Percentiles rank a stretch among this genome's conserved stretches.
Conservation (phyloP, 2,329 filamentous ascomycete genomes). For the Helminthosporium solani region DNA sequence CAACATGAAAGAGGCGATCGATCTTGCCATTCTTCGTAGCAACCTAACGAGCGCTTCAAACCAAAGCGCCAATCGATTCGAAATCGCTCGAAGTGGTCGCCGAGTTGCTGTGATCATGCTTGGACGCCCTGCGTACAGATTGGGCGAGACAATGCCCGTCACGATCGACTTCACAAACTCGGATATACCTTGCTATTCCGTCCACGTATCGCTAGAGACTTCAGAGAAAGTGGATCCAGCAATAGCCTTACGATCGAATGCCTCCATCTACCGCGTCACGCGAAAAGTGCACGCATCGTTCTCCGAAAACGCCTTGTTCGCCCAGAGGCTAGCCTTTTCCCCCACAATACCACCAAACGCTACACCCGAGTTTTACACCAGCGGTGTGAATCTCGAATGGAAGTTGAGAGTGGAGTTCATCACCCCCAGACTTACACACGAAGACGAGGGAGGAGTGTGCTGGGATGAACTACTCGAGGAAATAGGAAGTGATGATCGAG, state of each 20-base stretch:
- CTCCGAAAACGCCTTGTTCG: conserved; percentile 81
- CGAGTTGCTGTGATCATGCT: conserved; percentile 90
- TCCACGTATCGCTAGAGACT: conserved; percentile 83
- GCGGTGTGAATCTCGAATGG: conserved; percentile 84
- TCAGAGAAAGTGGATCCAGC: conserved; percentile 77
- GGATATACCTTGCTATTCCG: conserved; percentile 79
- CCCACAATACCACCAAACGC: conserved; percentile 80
- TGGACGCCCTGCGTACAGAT: conserved; percentile 80
- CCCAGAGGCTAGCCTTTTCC: conserved; percentile 74
- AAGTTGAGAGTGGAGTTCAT: conserved; percentile 90
- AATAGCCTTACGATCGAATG: conserved; percentile 79
- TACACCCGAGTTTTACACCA: conserved; percentile 90
- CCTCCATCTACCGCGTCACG: conserved; percentile 84
- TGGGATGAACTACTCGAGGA: conserved; percentile 67
- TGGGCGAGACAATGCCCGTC: conserved; percentile 84
- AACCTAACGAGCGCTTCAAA: conserved; percentile 62
- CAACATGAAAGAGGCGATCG: conserved; percentile 80
- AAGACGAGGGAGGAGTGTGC: conserved; percentile 30
- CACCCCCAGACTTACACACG: conserved; percentile 60
- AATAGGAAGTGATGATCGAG: conserved; percentile 75
- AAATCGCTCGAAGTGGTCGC: conserved; percentile 88
- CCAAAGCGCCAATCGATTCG: conserved; percentile 87
- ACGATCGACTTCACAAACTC: conserved; percentile 80
- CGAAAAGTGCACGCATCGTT: conserved; percentile 75
- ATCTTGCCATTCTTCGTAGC: conserved; percentile 78